A percentile compares a stretch with the other conserved stretches of the same genome.
These are phyloP conservation scores for Fusarium robinianum DNA, from an alignment of 2,329 filamentous ascomycete genomes.

Conservation along the genomic window DNA sequence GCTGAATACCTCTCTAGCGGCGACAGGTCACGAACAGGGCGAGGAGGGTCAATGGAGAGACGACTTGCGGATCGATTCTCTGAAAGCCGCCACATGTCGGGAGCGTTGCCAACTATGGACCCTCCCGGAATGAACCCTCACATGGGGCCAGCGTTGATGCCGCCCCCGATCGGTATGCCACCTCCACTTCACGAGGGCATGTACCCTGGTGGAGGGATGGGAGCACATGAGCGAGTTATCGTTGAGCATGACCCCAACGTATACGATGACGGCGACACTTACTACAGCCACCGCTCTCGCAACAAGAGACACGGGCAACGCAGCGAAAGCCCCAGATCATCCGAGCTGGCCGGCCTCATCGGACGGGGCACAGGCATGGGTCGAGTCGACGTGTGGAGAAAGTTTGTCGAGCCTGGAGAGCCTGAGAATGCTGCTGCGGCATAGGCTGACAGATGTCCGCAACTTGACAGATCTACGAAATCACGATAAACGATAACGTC, in stretches of 20 bases:
- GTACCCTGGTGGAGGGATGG: conserved; percentile 21
- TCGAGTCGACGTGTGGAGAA: conserved; percentile 55
- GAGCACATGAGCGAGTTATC: conserved; percentile 36
- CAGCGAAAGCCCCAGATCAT: conserved; percentile 44
- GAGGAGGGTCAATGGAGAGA: conserved; percentile 52
- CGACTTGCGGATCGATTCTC: conserved; percentile 57
- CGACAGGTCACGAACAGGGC: conserved; percentile 49
- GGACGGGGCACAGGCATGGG: conserved; percentile 51
- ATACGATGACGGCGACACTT: conserved; percentile 42
- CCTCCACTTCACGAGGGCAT: conserved; percentile 30
- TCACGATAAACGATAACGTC: not conserved
- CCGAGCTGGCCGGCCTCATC: conserved; percentile 53
- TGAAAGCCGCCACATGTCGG: conserved; percentile 44
- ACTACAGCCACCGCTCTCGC: conserved; percentile 36
- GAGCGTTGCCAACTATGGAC: conserved; percentile 26
- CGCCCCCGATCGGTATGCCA: conserved; percentile 43
- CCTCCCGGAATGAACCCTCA: conserved; percentile 29
- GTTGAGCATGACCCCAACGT: conserved; percentile 35
- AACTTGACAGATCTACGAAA: conserved; percentile 5
- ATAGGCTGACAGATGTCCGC: conserved; percentile 4
- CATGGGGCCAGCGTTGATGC: conserved; percentile 30
- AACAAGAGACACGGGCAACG: conserved; percentile 36
- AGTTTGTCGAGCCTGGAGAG: conserved; percentile 51
- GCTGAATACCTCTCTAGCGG: conserved; percentile 51
- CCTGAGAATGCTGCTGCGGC: conserved; percentile 38